Evolutionary conservation across 192 early-diverging fungal genomes (phyloP).

Genomic region (Coemansia aciculifera): DNA sequence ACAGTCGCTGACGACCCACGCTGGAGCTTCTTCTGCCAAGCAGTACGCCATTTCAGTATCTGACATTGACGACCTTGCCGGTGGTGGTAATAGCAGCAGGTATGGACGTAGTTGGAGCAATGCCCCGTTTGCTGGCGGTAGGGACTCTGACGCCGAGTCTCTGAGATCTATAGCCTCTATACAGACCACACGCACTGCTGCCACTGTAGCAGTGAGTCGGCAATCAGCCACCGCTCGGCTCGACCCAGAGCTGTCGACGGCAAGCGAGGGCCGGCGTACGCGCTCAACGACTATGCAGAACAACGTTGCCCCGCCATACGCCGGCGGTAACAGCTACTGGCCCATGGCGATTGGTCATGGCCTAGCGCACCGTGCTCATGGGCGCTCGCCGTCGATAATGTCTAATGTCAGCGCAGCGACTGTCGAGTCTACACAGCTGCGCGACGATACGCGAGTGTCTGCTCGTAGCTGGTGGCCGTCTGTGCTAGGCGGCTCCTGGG

Average conservation of each 20-base stretch:
- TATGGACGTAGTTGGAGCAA: conserved; percentile 12
- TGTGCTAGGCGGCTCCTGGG: conserved; percentile 16
- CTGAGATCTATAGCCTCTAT: conserved; percentile 42
- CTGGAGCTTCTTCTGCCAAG: neutral
- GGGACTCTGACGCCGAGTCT: conserved; percentile 41
- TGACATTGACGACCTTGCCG: conserved; percentile 14
- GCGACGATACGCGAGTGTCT: conserved; percentile 40
- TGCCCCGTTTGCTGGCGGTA: neutral
- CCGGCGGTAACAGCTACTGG: conserved; percentile 11
- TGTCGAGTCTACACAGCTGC: conserved; percentile 34
- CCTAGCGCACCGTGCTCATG: neutral
- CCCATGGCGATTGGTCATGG: neutral
- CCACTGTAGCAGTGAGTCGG: conserved; percentile 23
- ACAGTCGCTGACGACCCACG: neutral
- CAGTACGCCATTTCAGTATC: conserved; percentile 20
- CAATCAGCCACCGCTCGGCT: neutral
- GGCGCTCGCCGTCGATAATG: conserved; percentile 27
- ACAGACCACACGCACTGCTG: conserved; percentile 37
- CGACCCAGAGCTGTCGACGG: neutral
- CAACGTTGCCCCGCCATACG: conserved; percentile 1
- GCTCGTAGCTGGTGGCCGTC: conserved; percentile 44
- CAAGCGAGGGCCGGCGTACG: conserved; percentile 11
- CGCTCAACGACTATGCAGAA: conserved; percentile 35
- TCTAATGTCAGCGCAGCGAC: conserved; percentile 24
- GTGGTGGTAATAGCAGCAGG: neutral